These are phyloP conservation scores for Zalerion maritima DNA, from an alignment of 495 filamentous ascomycete species.

Conservation along the genomic window DNA sequence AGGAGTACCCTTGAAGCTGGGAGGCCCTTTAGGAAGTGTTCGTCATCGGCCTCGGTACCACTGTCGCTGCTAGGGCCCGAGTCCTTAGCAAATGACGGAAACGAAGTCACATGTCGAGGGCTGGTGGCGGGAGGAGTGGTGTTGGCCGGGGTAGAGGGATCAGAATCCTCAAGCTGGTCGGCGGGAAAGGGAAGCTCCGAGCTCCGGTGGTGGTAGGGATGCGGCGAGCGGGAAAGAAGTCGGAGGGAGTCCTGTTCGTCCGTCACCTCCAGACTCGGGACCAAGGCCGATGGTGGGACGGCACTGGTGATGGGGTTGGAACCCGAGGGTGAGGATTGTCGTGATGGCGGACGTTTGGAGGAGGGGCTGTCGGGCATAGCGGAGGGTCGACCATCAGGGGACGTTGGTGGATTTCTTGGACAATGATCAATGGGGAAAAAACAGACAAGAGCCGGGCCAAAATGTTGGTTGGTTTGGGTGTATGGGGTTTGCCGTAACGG, in stretches of 20 bases:
- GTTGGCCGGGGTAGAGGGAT: constrained; percentile 4
- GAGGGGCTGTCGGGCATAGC: too few relatives aligned
- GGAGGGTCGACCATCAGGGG: too few relatives aligned
- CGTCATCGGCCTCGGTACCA: constrained; percentile 85
- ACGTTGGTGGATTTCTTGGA: too few relatives aligned
- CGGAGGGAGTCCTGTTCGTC: constrained; percentile 24
- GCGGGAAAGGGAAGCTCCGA: constrained; percentile 33
- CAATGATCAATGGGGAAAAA: too few relatives aligned
- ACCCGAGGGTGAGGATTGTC: constrained; percentile 8
- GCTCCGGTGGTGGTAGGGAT: constrained; percentile 53
- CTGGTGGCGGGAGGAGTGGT: constrained; percentile 10
- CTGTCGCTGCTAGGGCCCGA: constrained; percentile 63
- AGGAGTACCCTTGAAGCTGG: constrained; percentile 57
- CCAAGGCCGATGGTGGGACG: constrained; percentile 16
- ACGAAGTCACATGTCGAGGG: constrained; percentile 4
- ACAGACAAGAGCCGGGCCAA: too few relatives aligned
- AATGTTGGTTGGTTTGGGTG: too few relatives aligned
- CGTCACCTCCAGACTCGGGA: constrained; percentile 4
- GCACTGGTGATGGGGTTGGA: constrained; percentile 25
- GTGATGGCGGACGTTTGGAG: constrained; percentile 8
- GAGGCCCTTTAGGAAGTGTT: constrained; percentile 63
- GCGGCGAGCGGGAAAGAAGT: constrained; percentile 55
- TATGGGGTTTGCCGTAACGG: too few relatives aligned
- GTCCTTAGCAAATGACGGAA: constrained; percentile 18
- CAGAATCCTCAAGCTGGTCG: constrained; percentile 10